Percentiles rank a stretch among this genome's conserved stretches.
These are phyloP conservation scores for Pythium phragmitis DNA, from an alignment of 352 stramenopile genomes.

Conservation along the genomic window DNA sequence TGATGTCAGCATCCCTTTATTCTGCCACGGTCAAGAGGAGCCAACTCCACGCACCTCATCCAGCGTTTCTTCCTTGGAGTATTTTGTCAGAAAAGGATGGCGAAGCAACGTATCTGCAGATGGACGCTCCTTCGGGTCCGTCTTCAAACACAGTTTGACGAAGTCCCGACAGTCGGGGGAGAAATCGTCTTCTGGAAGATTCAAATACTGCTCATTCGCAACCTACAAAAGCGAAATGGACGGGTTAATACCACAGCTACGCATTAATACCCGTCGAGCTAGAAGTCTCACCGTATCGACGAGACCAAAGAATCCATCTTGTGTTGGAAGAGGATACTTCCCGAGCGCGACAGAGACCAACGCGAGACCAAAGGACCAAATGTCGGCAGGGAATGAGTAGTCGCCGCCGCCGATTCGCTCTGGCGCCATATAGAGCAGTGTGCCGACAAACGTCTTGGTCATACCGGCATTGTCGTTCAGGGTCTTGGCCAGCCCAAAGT, in stretches of 20 bases:
- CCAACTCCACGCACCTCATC: constrained; percentile 36
- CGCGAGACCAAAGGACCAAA: constrained; percentile 84
- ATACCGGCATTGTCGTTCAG: constrained; percentile 70
- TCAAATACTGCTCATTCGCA: constrained; percentile 72
- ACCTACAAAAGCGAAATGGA: constrained; percentile 36
- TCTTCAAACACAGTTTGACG: constrained; percentile 64
- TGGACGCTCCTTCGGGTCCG: constrained; percentile 62
- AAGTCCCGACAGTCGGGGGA: constrained; percentile 74
- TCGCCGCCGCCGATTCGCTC: constrained; percentile 91
- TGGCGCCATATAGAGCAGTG: constrained; percentile 93
- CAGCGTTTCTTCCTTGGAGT: constrained; percentile 64
- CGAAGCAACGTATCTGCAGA: constrained; percentile 62
- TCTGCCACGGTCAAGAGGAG: too few relatives aligned
- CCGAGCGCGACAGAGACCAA: constrained; percentile 79
- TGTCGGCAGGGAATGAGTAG: constrained; percentile 89
- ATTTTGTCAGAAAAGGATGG: constrained; percentile 73
- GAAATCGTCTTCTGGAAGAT: constrained; percentile 60
- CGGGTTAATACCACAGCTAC: too few relatives aligned
- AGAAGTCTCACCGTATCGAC: constrained; percentile 60
- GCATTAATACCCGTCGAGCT: too few relatives aligned
- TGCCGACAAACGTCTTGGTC: constrained; percentile 93
- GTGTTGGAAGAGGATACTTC: constrained; percentile 80
- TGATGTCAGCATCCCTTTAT: background rate
- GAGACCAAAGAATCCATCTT: constrained; percentile 88
- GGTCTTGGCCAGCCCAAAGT: constrained; percentile 83